Evolutionary conservation across 768 basidiomycete genomes (phyloP), one percentile per base, ranked within the genome.

Genomic region (Gymnopilus junonius): DNA sequence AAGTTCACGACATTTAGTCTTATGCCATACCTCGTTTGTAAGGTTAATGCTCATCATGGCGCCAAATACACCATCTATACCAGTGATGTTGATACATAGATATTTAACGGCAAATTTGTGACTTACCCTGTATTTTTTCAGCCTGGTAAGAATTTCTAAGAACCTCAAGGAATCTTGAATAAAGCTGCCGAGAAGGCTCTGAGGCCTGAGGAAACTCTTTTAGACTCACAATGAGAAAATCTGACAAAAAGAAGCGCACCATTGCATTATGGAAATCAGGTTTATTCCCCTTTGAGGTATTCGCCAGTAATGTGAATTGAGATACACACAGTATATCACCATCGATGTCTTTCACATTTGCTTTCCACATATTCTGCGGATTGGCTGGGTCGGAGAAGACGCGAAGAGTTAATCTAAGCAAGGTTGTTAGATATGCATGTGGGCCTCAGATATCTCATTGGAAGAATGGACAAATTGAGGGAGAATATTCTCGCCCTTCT

Each of bases 281-380:
- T 71, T 95, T 94, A 72, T 82, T 92, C 27, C 94, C 94, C 75
- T 97, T 97, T 56, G 83, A 81, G 17, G 94, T 94, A 62, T 91
- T 90, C 23, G 95, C 92, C 71, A 96, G 75, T 27, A 99, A 82
- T 1, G 96, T 95, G 74, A 97, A 97, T 69, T 99, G 97, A 1
- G 95, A 95, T 15, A 96, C 94, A 69, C 96, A 98, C 4, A 99
- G 85, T 12, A 99, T 84, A 55, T 97, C 95, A 45, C 95, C 96
- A 23, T 86, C 85, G 23, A 97, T 85, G 66, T 98, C 96, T 75
- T 88, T 92, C 51, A 99, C 91, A 71, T 80, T 93, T 21, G 83
- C 77, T 76, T 93, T 96, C 97, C 97, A 99, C 85, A 91, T 89
- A 60, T 84, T 81, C 5, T 81, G 83, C 1, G 81, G 73, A 70